phyloP scores from a whole-genome alignment of 257 asterid genomes.

The Leptodermis oblonga region DNA sequence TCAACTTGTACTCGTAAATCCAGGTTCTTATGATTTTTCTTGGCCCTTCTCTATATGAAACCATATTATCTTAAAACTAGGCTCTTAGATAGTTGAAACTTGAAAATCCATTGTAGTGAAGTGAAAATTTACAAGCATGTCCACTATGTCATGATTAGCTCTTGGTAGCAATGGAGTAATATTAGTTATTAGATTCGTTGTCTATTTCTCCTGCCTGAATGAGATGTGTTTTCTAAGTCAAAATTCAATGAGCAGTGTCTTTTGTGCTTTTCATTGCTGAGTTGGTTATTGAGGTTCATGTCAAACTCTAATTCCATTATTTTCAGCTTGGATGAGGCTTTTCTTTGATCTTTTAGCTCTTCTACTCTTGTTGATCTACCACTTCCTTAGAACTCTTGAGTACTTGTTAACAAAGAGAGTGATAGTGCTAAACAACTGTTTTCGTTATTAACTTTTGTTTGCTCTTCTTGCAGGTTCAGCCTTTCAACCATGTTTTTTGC shows the following conservation, averaged over 20 bases:
- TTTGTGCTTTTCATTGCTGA: background rate
- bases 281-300: background rate
- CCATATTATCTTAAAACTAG: too few relatives aligned
- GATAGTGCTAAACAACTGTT: background rate
- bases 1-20: too few relatives aligned
- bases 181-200: background rate
- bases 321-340: background rate
- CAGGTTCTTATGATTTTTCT: too few relatives aligned
- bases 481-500: constrained; percentile 54
- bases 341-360: too few relatives aligned
- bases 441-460: background rate
- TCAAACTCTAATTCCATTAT: background rate
- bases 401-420: too few relatives aligned
- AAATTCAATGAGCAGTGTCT: background rate
- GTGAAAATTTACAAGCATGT: too few relatives aligned
- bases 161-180: background rate
- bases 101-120: too few relatives aligned
- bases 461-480: constrained; percentile 54
- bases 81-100: too few relatives aligned
- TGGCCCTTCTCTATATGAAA: too few relatives aligned
- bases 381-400: background rate
- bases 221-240: background rate
- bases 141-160: too few relatives aligned
- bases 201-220: background rate
- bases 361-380: background rate